A percentile compares a stretch with the other conserved stretches of the same genome.
Conservation (phyloP, 345 rosid genomes). For the Anastatica hierochuntica region DNA sequence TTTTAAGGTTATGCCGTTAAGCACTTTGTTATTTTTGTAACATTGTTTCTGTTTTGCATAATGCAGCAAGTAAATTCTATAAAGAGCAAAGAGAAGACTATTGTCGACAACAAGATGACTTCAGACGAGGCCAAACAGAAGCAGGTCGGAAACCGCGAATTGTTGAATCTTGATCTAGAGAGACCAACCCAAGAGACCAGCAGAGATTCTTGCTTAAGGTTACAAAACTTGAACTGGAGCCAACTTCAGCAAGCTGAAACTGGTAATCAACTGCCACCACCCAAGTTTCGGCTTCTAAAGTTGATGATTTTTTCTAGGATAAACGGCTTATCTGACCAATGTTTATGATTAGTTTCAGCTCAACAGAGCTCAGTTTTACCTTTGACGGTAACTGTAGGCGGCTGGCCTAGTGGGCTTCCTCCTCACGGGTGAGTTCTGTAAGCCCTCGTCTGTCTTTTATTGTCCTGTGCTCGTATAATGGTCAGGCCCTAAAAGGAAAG, state of each 20-base stretch:
- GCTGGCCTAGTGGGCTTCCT: constrained; percentile 30
- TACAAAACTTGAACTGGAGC: no score
- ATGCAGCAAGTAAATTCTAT: constrained; percentile 12
- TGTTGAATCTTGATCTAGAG: constrained; percentile 32
- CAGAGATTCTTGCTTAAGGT: no score
- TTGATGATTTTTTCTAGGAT: background rate
- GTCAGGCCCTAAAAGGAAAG: background rate
- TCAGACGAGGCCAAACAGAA: constrained; percentile 12
- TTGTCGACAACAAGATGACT: constrained; percentile 17
- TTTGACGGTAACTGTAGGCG: constrained; percentile 26
- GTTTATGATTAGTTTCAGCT: constrained; percentile 23
- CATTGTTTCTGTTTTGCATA: constrained; percentile 1
- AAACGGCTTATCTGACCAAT: background rate
- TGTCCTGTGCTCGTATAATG: constrained; percentile 10
- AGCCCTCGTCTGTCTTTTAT: background rate
- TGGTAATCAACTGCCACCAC: constrained; percentile 24
- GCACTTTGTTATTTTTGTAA: background rate
- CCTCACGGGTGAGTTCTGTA: constrained; percentile 33
- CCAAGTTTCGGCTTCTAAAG: background rate
- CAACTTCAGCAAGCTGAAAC: constrained; percentile 24
- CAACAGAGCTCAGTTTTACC: constrained; percentile 30
- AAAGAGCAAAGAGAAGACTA: constrained; percentile 12
- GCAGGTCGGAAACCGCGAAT: constrained; percentile 18
- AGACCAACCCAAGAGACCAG: no score
- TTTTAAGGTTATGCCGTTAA: background rate